A percentile compares a stretch with the other conserved stretches of the same genome.
These are phyloP conservation scores for Bombardia bombarda DNA, from an alignment of 495 filamentous ascomycete species.

Conservation along the genomic window DNA sequence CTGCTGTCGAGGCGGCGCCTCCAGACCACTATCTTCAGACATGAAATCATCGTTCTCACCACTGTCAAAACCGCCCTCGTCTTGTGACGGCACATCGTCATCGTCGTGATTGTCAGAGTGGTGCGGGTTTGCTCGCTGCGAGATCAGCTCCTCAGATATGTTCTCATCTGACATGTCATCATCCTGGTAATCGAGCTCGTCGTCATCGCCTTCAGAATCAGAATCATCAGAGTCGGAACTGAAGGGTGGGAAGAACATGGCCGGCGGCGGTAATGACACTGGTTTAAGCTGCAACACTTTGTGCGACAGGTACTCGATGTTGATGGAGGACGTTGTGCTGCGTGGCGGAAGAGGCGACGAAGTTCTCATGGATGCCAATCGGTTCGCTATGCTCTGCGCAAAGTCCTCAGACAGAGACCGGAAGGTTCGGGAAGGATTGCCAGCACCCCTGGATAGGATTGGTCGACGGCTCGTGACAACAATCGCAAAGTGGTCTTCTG, in stretches of 20 bases:
- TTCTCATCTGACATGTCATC: constrained; percentile 5
- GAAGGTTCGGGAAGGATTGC: too few relatives aligned
- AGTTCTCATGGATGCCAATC: constrained; percentile 30
- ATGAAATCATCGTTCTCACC: too few relatives aligned
- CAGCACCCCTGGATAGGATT: constrained; percentile 5
- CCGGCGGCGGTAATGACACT: constrained; percentile 34
- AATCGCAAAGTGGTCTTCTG: constrained; percentile 60
- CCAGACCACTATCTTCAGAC: too few relatives aligned
- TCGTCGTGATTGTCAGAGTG: constrained; percentile 15
- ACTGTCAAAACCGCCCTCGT: constrained; percentile 16
- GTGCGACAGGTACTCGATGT: constrained; percentile 29
- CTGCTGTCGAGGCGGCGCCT: too few relatives aligned
- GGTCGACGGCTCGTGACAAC: constrained; percentile 44
- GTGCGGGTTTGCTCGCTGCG: constrained; percentile 22
- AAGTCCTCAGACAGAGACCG: constrained; percentile 16
- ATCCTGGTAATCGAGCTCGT: constrained; percentile 24
- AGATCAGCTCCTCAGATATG: constrained; percentile 13
- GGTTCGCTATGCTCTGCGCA: constrained; percentile 26
- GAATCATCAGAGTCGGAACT: constrained; percentile 21
- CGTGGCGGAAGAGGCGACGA: constrained; percentile 18
- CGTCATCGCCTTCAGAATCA: constrained; percentile 22
- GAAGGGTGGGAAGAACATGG: constrained; percentile 30
- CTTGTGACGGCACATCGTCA: constrained; percentile 8
- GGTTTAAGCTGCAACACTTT: constrained; percentile 27
- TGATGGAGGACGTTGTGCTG: constrained; percentile 3